phyloP scores from a whole-genome alignment of 148 eudicot genomes.

The Silene uniflora region DNA sequence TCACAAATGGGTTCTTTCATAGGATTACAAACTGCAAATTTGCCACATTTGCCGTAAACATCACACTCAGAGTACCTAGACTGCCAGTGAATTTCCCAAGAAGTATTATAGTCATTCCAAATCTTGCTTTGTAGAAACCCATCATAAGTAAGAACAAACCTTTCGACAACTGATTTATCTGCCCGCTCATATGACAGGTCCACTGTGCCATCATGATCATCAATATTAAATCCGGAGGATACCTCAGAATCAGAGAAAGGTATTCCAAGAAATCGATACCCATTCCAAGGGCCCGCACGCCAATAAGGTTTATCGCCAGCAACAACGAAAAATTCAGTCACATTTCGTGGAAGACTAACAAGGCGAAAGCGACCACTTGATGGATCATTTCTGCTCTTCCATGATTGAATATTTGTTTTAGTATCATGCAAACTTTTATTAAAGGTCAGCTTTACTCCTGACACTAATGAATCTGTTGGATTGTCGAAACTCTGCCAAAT shows the following conservation, averaged over 20 bases:
- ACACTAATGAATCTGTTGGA: slow-evolving; percentile 9
- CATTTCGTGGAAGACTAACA: slow-evolving; percentile 8
- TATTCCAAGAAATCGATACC: slow-evolving; percentile 9
- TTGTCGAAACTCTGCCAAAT: too few species aligned
- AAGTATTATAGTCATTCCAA: background rate
- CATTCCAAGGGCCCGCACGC: slow-evolving; percentile 14
- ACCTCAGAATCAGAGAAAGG: background rate
- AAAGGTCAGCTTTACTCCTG: slow-evolving; percentile 9
- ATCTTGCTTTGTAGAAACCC: background rate
- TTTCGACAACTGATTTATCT: background rate
- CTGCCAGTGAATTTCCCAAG: background rate
- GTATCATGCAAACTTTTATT: slow-evolving; percentile 3
- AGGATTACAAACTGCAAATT: slow-evolving; percentile 29
- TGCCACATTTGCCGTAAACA: slow-evolving; percentile 35
- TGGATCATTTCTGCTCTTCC: slow-evolving; percentile 6
- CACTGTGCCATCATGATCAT: slow-evolving; percentile 5
- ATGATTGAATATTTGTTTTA: slow-evolving; percentile 9
- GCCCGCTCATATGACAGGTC: background rate
- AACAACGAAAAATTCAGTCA: slow-evolving; percentile 11
- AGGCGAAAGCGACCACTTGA: slow-evolving; percentile 10
- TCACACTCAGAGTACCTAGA: slow-evolving; percentile 22
- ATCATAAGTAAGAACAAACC: slow-evolving; percentile 3
- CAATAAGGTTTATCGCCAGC: slow-evolving; percentile 6
- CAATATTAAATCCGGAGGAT: slow-evolving; percentile 1
- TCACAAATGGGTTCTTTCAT: slow-evolving; percentile 16